phyloP scores from a whole-genome alignment of 495 filamentous ascomycete species.

The Penicillium pancosmium region DNA sequence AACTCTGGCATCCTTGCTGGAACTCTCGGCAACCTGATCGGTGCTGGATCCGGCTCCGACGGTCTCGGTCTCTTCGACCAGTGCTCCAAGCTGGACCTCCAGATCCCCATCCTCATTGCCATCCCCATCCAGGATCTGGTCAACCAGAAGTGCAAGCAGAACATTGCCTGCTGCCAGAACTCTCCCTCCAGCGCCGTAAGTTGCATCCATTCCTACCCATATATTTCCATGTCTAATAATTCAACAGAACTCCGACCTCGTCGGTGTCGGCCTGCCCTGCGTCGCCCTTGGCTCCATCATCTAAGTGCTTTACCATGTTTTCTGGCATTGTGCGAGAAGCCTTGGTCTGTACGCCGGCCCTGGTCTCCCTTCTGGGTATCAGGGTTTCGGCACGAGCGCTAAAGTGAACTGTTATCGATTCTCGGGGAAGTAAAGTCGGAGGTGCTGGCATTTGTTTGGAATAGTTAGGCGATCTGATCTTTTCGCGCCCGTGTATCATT shows the following conservation, averaged over 20 bases:
- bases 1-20: slow-evolving; percentile 32
- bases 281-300: slow-evolving; percentile 53
- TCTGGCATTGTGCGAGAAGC: slow-evolving; percentile 25
- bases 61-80: slow-evolving; percentile 40
- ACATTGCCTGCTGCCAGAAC: slow-evolving; percentile 55
- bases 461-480: slow-evolving; percentile 32
- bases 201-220: background rate
- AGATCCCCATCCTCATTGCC: slow-evolving; percentile 32
- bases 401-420: slow-evolving; percentile 25
- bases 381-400: slow-evolving; percentile 13
- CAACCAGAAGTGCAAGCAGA: slow-evolving; percentile 56
- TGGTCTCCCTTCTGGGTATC: slow-evolving; percentile 11
- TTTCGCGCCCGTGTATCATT: slow-evolving; percentile 37
- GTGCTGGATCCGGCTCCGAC: slow-evolving; percentile 37
- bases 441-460: slow-evolving; percentile 22
- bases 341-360: background rate
- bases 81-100: slow-evolving; percentile 44
- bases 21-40: slow-evolving; percentile 34
- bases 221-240: slow-evolving; percentile 5
- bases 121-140: slow-evolving; percentile 47
- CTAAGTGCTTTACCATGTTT: slow-evolving; percentile 34
- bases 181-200: slow-evolving; percentile 43
- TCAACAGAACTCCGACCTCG: slow-evolving; percentile 33
- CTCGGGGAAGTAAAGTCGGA: slow-evolving; percentile 26
- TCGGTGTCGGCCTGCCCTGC: slow-evolving; percentile 54